Evolutionary conservation across 2,329 filamentous ascomycete species (phyloP), one percentile per base, ranked within the genome.

Genomic region (Botrytis pseudocinerea): DNA sequence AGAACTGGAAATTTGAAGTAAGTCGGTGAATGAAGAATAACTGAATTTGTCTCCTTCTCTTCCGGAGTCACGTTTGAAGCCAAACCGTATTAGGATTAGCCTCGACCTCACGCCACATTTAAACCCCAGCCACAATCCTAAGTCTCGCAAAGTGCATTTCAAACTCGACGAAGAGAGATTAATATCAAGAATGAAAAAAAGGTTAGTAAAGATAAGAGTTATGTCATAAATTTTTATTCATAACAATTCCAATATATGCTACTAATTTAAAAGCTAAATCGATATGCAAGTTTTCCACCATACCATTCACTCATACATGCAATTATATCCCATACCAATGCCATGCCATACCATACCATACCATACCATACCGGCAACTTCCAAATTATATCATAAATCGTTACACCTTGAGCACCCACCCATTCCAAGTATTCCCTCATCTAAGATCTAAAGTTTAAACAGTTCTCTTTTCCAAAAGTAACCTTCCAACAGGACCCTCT

Each of bases 391-490:
- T 38, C 44, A 51, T 54, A 54, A 68, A 68, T 68, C 64, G 20
- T 54, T 54, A 68, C 64, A 18, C 46, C 25, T 57, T 57, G 51
- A 57, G n/a, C 25, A 28, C 16, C 14, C 32, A 38, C 4, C n/a
- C 16, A 28, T 12, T 42, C 16, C 38, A 18, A 12, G 38, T 25
- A 40, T 9, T 10, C 57, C 16, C 2, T 38, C 61, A 44, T 44
- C 61, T 28, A 28, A 63, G 40, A 62, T 10, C 18, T 35, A 18
- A 61, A 63, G 25, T 54, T 51, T 42, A 78, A 28, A 63, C 44
- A 51, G 68, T 77, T 71, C 80, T 76, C 75, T 79, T 81, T 81
- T 88, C 87, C 71, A 89, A 81, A 77, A 89, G 76, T 73, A 88
- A 77, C 76, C 83, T 82, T 0, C 87, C 87, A 12, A 75, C 80